Conservation (phyloP, 2,329 filamentous ascomycete species). For the Ceratocystiopsis brevicomis region DNA sequence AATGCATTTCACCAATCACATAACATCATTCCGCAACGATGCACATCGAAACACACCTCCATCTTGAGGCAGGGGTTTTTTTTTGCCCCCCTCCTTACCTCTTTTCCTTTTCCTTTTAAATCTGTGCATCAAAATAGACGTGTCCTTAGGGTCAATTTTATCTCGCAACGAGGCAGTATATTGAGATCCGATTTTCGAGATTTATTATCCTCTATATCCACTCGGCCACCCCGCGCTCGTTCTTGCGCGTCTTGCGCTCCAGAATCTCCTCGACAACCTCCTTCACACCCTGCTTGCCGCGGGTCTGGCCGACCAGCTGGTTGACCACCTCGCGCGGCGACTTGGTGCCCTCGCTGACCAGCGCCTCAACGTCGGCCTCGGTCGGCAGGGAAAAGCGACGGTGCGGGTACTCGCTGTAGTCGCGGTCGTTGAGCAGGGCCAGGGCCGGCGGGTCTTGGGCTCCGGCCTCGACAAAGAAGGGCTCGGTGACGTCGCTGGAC, state of each 20-base stretch:
- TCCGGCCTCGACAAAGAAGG: slow-evolving; percentile 44
- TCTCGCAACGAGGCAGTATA: no score
- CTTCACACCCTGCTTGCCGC: slow-evolving; percentile 48
- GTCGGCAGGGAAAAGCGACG: slow-evolving; percentile 48
- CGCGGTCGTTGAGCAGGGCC: slow-evolving; percentile 37
- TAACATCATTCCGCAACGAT: slow-evolving; percentile 8
- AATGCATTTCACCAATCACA: slow-evolving; percentile 9
- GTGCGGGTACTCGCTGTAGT: slow-evolving; percentile 61
- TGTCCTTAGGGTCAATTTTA: no score
- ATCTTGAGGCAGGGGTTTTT: no score
- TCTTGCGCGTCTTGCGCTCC: slow-evolving; percentile 34
- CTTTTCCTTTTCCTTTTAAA: no score
- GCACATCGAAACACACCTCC: no score
- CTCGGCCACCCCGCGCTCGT: slow-evolving; percentile 11
- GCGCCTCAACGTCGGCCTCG: slow-evolving; percentile 38
- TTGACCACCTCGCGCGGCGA: slow-evolving; percentile 40
- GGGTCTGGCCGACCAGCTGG: slow-evolving; percentile 39
- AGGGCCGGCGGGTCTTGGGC: slow-evolving; percentile 26
- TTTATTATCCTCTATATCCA: slow-evolving; percentile 13
- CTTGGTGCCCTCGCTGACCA: slow-evolving; percentile 22
- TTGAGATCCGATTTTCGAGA: no score
- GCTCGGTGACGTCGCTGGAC: slow-evolving; percentile 31
- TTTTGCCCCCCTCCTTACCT: no score
- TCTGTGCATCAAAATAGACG: no score
- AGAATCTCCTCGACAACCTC: slow-evolving; percentile 53